phyloP scores from a whole-genome alignment of 441 rosid genomes.

The Aleurites moluccanus region DNA sequence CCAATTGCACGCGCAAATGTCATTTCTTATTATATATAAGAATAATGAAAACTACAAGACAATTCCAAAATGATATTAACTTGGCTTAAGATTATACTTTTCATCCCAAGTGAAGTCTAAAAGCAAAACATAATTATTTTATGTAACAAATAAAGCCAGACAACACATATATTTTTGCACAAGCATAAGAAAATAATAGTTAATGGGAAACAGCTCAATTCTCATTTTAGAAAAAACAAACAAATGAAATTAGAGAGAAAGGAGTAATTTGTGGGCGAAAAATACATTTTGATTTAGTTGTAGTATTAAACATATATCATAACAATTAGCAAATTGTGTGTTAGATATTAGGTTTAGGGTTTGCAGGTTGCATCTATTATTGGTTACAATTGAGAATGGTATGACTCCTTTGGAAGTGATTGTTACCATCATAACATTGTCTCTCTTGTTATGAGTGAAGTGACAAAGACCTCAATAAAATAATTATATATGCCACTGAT shows the following conservation, averaged over 20 bases:
- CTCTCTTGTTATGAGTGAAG: not conserved
- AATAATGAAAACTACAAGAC: too few relatives aligned
- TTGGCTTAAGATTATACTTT: slow-evolving; percentile 4
- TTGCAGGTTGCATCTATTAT: not conserved
- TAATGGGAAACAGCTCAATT: slow-evolving; percentile 32
- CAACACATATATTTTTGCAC: not conserved
- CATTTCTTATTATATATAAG: slow-evolving; percentile 27
- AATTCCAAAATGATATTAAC: slow-evolving; percentile 1
- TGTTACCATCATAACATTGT: not conserved
- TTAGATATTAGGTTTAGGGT: slow-evolving; percentile 7
- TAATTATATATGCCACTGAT: not conserved
- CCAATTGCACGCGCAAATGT: slow-evolving; percentile 31
- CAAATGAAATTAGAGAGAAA: not conserved
- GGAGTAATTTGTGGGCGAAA: too few relatives aligned
- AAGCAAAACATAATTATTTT: slow-evolving; percentile 5
- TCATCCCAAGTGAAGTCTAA: not conserved
- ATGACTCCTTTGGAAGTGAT: not conserved
- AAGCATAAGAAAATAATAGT: not conserved
- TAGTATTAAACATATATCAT: too few relatives aligned
- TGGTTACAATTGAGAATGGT: not conserved
- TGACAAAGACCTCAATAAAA: slow-evolving; percentile 6
- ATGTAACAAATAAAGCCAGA: slow-evolving; percentile 3
- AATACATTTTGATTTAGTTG: not conserved
- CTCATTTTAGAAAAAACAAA: slow-evolving; percentile 12
- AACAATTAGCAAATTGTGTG: not conserved